phyloP scores from a whole-genome alignment of 2,329 filamentous ascomycete species.

The Triangularia setosa region DNA sequence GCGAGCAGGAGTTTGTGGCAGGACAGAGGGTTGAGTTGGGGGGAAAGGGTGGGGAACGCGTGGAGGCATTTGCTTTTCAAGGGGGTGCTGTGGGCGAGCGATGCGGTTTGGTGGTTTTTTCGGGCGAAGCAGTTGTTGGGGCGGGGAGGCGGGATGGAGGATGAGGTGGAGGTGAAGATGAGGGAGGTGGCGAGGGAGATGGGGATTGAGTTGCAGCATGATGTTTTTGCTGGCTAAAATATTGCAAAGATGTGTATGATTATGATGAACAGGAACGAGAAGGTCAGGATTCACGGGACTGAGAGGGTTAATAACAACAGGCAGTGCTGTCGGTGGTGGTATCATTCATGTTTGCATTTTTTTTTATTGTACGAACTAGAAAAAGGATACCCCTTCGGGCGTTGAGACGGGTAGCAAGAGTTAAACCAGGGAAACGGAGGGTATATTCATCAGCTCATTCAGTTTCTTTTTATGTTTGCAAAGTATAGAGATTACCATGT shows the following conservation, averaged over 20 bases:
- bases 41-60: constrained; percentile 63
- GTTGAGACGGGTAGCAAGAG: no score
- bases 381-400: no score
- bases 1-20: constrained; percentile 80
- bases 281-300: no score
- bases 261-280: not conserved
- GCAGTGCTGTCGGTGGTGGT: no score
- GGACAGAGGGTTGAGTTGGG: constrained; percentile 59
- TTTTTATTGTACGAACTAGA: no score
- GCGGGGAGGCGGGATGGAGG: constrained; percentile 82
- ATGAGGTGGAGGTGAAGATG: constrained; percentile 87
- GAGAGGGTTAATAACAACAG: no score
- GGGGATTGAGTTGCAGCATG: constrained; percentile 85
- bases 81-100: constrained; percentile 68
- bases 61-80: constrained; percentile 80
- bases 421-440: no score
- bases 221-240: constrained; percentile 75
- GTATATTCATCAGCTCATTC: no score
- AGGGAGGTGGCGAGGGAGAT: constrained; percentile 83
- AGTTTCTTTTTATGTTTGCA: no score
- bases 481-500: no score
- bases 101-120: constrained; percentile 78
- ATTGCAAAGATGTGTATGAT: no score
- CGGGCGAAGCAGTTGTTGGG: constrained; percentile 74
- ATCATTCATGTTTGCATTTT: no score